Base-by-base conservation (phyloP, 2,329 filamentous ascomycete genomes). In the Fusarium kyushuense region DNA sequence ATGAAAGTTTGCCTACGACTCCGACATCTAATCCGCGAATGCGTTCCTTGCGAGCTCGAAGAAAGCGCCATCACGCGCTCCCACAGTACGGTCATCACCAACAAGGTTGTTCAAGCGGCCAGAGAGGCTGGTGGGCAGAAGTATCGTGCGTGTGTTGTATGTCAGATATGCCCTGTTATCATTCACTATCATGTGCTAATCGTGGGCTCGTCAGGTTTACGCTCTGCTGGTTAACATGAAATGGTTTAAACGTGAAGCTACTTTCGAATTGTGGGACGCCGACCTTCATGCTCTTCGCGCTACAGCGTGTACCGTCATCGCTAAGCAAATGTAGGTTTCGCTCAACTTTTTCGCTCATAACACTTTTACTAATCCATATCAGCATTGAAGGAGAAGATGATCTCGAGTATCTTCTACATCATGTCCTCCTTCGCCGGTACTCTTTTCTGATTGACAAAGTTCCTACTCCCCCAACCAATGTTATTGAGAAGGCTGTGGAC, bases 401-500 rank as follows among this genome's bases (percentile, higher is more conserved):
- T 73, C 84, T 88, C 62, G 81, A 88, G 33, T 96, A 93, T 75
- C 85, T 99, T 4, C 83, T 97, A 72, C 91, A 95, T 71, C 86
- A 91, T 16, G 83, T 97, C 4, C 84, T 99, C 17, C 88, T 99
- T 35, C 95, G 94, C 77, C 89, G 95, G 29, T 99, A 97, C 80
- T 93, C 93, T 4, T 90, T 95, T 72, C 77, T 97, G 10, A 79
- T 92, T 40, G 86, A 95, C 67, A 89, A 88, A 41, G 84, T 91
- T 67, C 84, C 91, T 41, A 94, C 93, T 1, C 81, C 85, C 2
- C 92, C 95, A 0, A 86, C 91, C 66, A 99, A 98, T 75, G 96
- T 93, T 23, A 90, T 99, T 61, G 96, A 99, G 79, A 92, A 93
- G 74, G 93, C 96, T 0, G 94, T 98, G 35, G 96, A 99, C 74